phyloP scores from a whole-genome alignment of 2,329 filamentous ascomycete genomes.

The Apiospora malaysiana region DNA sequence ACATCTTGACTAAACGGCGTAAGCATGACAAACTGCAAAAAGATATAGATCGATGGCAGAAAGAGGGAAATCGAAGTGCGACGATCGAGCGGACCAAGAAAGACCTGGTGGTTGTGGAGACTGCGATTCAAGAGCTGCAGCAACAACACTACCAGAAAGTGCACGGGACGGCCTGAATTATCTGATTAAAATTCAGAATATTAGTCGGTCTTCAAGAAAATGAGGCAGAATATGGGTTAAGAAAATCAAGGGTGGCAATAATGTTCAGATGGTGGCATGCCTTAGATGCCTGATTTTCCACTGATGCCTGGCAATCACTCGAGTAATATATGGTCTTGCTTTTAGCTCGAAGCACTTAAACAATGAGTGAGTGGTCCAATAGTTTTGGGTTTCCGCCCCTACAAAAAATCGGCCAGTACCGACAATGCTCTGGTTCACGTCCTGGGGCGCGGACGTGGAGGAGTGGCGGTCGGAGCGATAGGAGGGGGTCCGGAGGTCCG shows the following conservation, averaged over 20 bases:
- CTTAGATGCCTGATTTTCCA: no score
- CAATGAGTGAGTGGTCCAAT: no score
- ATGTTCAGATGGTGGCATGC: no score
- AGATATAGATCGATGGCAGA: constrained; percentile 78
- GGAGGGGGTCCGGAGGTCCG: no score
- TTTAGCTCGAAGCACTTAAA: no score
- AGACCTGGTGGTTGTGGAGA: constrained; percentile 70
- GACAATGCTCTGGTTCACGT: no score
- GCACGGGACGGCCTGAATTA: constrained; percentile 40
- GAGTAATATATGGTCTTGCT: no score
- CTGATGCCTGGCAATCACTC: no score
- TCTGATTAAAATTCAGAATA: background rate
- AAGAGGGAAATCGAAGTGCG: constrained; percentile 74
- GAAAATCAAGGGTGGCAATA: background rate
- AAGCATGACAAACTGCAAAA: constrained; percentile 75
- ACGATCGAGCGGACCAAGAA: constrained; percentile 74
- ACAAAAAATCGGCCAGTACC: no score
- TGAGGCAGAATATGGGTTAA: background rate
- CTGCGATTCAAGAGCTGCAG: constrained; percentile 60
- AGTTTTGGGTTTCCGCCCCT: no score
- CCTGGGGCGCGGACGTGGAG: no score
- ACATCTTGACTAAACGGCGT: constrained; percentile 84
- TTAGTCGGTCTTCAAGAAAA: background rate
- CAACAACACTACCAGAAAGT: constrained; percentile 44
- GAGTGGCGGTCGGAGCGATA: no score